A percentile compares a stretch with the other conserved stretches of the same genome.
Conservation (phyloP, 1,284 basidiomycete species). For the Trichosporon sp. region DNA sequence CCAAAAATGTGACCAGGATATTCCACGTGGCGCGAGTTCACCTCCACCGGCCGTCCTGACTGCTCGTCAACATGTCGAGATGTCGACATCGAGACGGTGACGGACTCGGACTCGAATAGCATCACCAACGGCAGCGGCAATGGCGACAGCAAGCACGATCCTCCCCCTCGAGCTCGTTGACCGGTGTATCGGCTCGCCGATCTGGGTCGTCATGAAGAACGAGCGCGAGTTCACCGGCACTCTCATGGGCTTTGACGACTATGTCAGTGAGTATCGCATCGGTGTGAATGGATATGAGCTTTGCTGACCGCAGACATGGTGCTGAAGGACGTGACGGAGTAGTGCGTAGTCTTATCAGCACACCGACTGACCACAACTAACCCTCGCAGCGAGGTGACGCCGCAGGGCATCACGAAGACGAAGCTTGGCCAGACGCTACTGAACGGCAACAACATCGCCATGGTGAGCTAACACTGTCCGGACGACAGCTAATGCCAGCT, state of each 20-base stretch:
- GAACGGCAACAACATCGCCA: conserved; percentile 97
- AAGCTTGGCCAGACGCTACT: conserved; percentile 82
- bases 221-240: conserved; percentile 96
- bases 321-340: conserved; percentile 93
- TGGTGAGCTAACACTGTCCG: conserved; percentile 61
- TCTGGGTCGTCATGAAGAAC: conserved; percentile 96
- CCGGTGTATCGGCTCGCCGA: conserved; percentile 85
- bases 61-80: background rate
- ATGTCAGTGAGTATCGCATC: conserved; percentile 78
- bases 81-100: background rate
- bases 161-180: conserved; percentile 76
- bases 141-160: conserved; percentile 60
- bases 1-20: background rate
- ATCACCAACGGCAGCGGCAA: background rate
- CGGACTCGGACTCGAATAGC: background rate
- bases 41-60: background rate
- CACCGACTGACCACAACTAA: too few species aligned
- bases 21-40: background rate
- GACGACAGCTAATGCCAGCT: background rate
- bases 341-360: too few species aligned
- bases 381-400: conserved; percentile 78
- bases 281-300: background rate
- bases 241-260: conserved; percentile 94
- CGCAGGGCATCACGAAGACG: conserved; percentile 74
- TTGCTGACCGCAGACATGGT: conserved; percentile 74